phyloP scores from a whole-genome alignment of 2,329 filamentous ascomycete species.

The Ilyonectria robusta region DNA sequence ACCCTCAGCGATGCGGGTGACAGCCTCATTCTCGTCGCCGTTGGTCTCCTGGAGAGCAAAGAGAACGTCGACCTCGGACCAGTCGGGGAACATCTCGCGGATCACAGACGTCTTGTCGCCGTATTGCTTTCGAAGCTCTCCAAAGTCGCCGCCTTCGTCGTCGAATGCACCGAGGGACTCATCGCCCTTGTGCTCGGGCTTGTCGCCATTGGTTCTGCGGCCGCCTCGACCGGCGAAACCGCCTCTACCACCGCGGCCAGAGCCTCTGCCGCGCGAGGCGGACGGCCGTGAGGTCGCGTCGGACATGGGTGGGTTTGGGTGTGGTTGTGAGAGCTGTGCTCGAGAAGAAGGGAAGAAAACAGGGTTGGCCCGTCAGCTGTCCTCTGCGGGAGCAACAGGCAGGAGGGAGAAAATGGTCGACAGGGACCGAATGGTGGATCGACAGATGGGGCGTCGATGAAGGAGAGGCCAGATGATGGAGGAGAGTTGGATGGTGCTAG shows the following conservation, averaged over 20 bases:
- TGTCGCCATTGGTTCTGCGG: conserved; percentile 83
- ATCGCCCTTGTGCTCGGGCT: conserved; percentile 68
- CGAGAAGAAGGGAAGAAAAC: conserved; percentile 50
- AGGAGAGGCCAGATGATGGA: conserved; percentile 48
- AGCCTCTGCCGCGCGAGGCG: conserved; percentile 90
- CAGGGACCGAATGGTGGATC: conserved; percentile 48
- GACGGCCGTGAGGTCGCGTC: conserved; percentile 90
- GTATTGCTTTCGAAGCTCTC: conserved; percentile 92
- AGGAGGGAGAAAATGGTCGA: conserved; percentile 50
- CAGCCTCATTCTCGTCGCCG: conserved; percentile 81
- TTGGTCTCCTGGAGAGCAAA: conserved; percentile 92
- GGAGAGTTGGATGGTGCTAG: conserved; percentile 44
- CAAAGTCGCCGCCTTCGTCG: conserved; percentile 88
- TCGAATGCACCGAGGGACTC: conserved; percentile 72
- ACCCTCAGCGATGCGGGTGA: conserved; percentile 87
- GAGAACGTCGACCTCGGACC: conserved; percentile 95
- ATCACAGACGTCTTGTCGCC: conserved; percentile 83
- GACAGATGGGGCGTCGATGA: conserved; percentile 50
- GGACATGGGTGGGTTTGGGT: conserved; percentile 80
- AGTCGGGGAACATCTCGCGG: conserved; percentile 94
- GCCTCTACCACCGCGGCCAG: conserved; percentile 87
- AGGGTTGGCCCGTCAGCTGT: conserved; percentile 55
- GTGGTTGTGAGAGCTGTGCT: conserved; percentile 49
- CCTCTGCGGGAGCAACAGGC: conserved; percentile 55
- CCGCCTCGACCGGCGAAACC: conserved; percentile 81